Conservation (phyloP, 1,284 basidiomycete species). For the Cerrena zonata region DNA sequence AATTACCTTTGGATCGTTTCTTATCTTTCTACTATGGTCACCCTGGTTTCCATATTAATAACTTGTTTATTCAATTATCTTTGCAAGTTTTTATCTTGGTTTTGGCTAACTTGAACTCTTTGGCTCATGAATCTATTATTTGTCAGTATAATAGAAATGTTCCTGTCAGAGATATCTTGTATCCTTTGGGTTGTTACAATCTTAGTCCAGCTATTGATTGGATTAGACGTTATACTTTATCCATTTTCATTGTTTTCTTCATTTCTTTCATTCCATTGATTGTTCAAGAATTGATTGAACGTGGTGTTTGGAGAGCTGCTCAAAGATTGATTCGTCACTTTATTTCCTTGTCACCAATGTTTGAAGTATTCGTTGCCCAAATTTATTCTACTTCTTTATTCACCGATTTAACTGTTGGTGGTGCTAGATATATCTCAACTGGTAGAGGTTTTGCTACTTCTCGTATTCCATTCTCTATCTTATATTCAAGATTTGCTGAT, state of each 20-base stretch:
- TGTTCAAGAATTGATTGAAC: slow-evolving; percentile 92
- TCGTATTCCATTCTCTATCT: slow-evolving; percentile 87
- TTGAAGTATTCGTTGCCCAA: slow-evolving; percentile 96
- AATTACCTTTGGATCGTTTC: slow-evolving; percentile 96
- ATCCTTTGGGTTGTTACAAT: slow-evolving; percentile 75
- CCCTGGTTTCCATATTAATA: slow-evolving; percentile 99
- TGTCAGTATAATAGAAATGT: slow-evolving; percentile 81
- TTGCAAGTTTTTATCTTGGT: slow-evolving; percentile 91
- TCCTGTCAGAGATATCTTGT: slow-evolving; percentile 63
- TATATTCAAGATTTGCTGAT: slow-evolving; percentile 96
- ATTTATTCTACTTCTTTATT: slow-evolving; percentile 94
- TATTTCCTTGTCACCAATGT: slow-evolving; percentile 87
- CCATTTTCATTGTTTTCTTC: slow-evolving; percentile 96
- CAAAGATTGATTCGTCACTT: slow-evolving; percentile 90
- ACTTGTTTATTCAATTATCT: slow-evolving; percentile 95
- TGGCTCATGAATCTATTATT: slow-evolving; percentile 16
- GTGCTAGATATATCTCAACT: slow-evolving; percentile 93
- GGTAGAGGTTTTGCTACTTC: slow-evolving; percentile 96
- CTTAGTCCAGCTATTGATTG: slow-evolving; percentile 91
- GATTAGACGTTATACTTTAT: slow-evolving; percentile 92
- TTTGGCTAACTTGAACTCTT: slow-evolving; percentile 41
- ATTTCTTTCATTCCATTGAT: slow-evolving; percentile 93
- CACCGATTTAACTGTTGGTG: slow-evolving; percentile 91
- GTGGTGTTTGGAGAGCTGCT: slow-evolving; percentile 89
- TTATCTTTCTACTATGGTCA: slow-evolving; percentile 99